Percentiles rank a stretch among this genome's conserved stretches.
These are phyloP conservation scores for Candolleomyces aberdarensis DNA, from an alignment of 768 basidiomycete species.

Conservation along the genomic window DNA sequence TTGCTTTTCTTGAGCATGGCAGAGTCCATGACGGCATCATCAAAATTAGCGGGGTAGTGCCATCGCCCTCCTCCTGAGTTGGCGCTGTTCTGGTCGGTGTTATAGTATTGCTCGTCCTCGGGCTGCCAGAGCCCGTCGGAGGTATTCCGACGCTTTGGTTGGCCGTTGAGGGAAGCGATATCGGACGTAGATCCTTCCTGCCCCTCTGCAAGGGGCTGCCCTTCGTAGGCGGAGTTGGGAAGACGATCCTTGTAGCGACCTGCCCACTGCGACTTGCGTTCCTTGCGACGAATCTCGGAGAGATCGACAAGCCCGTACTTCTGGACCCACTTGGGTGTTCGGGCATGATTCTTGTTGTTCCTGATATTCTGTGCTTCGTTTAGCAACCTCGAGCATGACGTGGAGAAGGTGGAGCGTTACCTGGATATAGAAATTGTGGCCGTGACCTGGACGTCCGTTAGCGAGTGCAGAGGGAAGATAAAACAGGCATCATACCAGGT, in stretches of 20 bases:
- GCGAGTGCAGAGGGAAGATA: slow-evolving; percentile 2
- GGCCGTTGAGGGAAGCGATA: slow-evolving; percentile 31
- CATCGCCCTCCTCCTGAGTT: slow-evolving; percentile 54
- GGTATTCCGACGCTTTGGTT: slow-evolving; percentile 28
- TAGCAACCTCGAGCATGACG: slow-evolving; percentile 5
- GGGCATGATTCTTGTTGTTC: slow-evolving; percentile 88
- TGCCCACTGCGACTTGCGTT: slow-evolving; percentile 85
- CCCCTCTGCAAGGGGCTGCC: slow-evolving; percentile 75
- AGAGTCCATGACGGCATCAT: slow-evolving; percentile 45
- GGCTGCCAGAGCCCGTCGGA: slow-evolving; percentile 68
- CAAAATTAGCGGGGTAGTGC: slow-evolving; percentile 86
- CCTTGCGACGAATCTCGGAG: slow-evolving; percentile 71
- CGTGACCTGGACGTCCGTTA: slow-evolving; percentile 56
- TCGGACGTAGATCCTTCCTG: slow-evolving; percentile 55
- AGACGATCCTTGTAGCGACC: slow-evolving; percentile 81
- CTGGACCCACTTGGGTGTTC: slow-evolving; percentile 96
- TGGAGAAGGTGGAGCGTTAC: slow-evolving; percentile 28
- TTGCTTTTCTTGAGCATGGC: slow-evolving; percentile 40
- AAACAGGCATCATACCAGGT: slow-evolving; percentile 50
- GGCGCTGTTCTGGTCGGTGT: slow-evolving; percentile 36
- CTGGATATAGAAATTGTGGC: slow-evolving; percentile 92
- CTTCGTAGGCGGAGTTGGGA: slow-evolving; percentile 64
- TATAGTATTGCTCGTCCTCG: slow-evolving; percentile 77
- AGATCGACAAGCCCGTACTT: slow-evolving; percentile 87
- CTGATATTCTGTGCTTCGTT: slow-evolving; percentile 70